These are phyloP conservation scores for Cercospora sp. DNA, from an alignment of 2,329 filamentous ascomycete species.

Conservation along the genomic window DNA sequence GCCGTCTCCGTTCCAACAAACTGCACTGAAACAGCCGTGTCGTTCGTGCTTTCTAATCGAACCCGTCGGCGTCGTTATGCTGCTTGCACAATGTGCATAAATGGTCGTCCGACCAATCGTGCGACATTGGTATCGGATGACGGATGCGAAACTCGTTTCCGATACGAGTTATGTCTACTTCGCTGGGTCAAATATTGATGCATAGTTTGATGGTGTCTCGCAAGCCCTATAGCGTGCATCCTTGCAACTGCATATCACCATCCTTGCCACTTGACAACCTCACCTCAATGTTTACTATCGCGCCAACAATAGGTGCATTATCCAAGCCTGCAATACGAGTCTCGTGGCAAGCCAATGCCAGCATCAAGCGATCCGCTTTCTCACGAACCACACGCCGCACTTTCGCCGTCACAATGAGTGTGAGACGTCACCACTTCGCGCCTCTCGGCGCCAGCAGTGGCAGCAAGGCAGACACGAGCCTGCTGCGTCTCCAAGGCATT, in stretches of 20 bases:
- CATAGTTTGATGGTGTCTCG: neutral
- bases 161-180: neutral
- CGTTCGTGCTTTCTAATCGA: neutral
- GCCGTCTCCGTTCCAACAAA: neutral
- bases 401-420: constrained; percentile 7
- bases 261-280: neutral
- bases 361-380: neutral
- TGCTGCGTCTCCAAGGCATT: constrained; percentile 56
- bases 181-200: neutral
- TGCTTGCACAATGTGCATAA: neutral
- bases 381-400: neutral
- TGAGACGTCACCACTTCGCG: constrained; percentile 45
- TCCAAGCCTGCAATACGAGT: neutral
- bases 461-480: constrained; percentile 22
- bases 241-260: neutral
- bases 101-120: neutral
- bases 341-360: neutral
- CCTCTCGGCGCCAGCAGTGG: constrained; percentile 46
- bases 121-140: neutral
- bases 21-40: neutral
- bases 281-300: neutral
- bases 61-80: neutral
- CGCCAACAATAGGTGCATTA: neutral
- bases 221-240: neutral
- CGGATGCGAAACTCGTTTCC: neutral